Base-by-base conservation (phyloP, 495 filamentous ascomycete genomes). In the Aspergillus kassunensis region DNA sequence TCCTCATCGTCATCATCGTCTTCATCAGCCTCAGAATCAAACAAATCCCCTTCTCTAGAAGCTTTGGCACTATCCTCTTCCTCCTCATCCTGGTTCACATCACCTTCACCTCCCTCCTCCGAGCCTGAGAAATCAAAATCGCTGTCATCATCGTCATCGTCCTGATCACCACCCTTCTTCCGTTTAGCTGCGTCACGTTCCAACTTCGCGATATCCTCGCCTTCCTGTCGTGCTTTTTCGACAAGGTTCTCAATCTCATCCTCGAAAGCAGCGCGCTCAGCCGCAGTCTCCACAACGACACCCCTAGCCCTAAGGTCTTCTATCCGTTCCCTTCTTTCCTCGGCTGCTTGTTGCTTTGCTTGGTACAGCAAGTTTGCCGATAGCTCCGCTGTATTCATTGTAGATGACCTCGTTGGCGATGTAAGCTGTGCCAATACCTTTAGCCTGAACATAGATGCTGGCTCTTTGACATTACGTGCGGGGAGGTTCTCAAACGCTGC, bases 181-280 rank as follows among this genome's bases (percentile, higher is more conserved):
- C 82, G 79, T 69, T 83, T 91, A 1, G 83, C 81, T 21, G 76
- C 82, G 25, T 79, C 85, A 50, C 83, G 81, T 64, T 98, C 93
- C 41, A 80, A 69, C 60, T 85, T 80, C 60, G 84, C 85, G 44
- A 99, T 86, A 41, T 85, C 84, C 41, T 89, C 80, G 12, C 83
- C 90, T 62, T 97, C 89, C 54, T 80, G 74, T 34, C 91, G 77
- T 18, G 91, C 93, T 56, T 84, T 89, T 23, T 91, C 86, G 27
- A 98, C 75, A 31, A 97, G 75, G 56, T 96, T 84, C 54, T 97
- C 95, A 18, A 96, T 80, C 51, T 91, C 82, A 21, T 85, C 83
- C 62, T 85, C 81, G 63, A 92, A 86, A 11, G 83, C 82, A 55
- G 87, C 84, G 51, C 88, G 78, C 57, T 99, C 91, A 65, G 96